A percentile compares a stretch with the other conserved stretches of the same genome.
These are phyloP conservation scores for Ligustrum vulgare DNA, from an alignment of 257 asterid genomes.

Conservation along the genomic window DNA sequence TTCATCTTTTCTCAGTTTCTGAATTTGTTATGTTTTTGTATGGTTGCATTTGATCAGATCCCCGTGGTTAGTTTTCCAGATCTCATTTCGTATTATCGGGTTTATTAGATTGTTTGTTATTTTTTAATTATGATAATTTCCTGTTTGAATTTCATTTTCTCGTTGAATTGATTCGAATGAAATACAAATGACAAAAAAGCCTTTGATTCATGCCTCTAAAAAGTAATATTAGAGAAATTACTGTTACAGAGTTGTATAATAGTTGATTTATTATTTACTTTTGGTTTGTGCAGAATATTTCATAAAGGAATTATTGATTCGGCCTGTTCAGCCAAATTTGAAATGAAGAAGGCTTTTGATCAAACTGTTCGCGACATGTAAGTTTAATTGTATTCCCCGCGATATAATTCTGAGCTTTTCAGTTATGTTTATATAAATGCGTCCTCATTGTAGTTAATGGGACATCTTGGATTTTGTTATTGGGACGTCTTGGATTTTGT, in stretches of 20 bases:
- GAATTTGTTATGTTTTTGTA: not conserved
- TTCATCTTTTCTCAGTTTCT: not conserved
- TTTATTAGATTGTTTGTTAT: not conserved
- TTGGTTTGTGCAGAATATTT: slow-evolving; percentile 29
- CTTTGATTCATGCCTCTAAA: not conserved
- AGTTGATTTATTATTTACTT: slow-evolving; percentile 7
- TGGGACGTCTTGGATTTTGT: not conserved
- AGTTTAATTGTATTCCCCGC: slow-evolving; percentile 32
- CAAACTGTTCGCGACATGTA: slow-evolving; percentile 95
- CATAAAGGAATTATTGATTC: slow-evolving; percentile 23
- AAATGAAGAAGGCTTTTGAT: slow-evolving; percentile 93
- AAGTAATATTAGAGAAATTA: not conserved
- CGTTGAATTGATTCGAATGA: slow-evolving; percentile 15
- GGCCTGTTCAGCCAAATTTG: slow-evolving; percentile 38
- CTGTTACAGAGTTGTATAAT: slow-evolving; percentile 1
- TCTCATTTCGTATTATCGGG: not conserved
- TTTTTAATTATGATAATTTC: not conserved
- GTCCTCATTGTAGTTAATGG: not conserved
- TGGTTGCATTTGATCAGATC: not conserved
- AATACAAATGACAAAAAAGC: not conserved
- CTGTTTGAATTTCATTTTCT: slow-evolving; percentile 8
- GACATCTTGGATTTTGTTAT: too few species aligned
- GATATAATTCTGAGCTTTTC: not conserved
- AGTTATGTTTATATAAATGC: not conserved
- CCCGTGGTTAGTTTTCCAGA: not conserved